These are phyloP conservation scores for Xerocomellus intermedius DNA, from an alignment of 768 basidiomycete genomes.

Conservation along the genomic window DNA sequence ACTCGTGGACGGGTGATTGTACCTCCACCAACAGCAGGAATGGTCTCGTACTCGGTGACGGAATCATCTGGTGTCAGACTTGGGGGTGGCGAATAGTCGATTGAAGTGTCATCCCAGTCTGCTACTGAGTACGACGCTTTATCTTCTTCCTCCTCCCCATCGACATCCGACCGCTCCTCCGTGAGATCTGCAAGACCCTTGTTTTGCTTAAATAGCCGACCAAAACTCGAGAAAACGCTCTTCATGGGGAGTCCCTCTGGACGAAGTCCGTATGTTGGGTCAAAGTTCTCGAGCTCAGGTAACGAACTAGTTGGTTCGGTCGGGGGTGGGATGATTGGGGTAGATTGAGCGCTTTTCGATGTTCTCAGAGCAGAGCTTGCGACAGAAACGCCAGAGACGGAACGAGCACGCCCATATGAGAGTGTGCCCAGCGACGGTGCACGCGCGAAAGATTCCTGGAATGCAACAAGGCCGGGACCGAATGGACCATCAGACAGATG, in stretches of 20 bases:
- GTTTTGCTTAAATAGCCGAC: constrained; percentile 64
- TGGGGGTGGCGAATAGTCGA: constrained; percentile 45
- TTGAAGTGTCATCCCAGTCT: constrained; percentile 66
- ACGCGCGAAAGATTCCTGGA: constrained; percentile 27
- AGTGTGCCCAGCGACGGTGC: constrained; percentile 20
- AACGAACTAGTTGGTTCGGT: constrained; percentile 30
- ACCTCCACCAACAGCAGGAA: constrained; percentile 91
- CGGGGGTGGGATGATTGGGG: constrained; percentile 19
- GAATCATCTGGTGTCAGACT: constrained; percentile 44
- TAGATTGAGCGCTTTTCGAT: constrained; percentile 16
- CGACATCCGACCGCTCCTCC: constrained; percentile 53
- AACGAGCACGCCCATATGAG: constrained; percentile 35
- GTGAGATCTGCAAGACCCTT: constrained; percentile 78
- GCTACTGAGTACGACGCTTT: constrained; percentile 56
- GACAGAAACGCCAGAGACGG: constrained; percentile 42
- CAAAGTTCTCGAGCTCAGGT: constrained; percentile 75
- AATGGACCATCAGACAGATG: constrained; percentile 19
- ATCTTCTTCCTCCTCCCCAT: constrained; percentile 36
- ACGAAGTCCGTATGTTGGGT: constrained; percentile 94
- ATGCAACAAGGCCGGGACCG: constrained; percentile 8
- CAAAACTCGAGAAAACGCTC: constrained; percentile 77
- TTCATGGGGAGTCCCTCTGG: constrained; percentile 88
- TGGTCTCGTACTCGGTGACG: constrained; percentile 74
- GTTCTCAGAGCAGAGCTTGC: constrained; percentile 32
- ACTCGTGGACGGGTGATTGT: constrained; percentile 82